A percentile compares a stretch with the other conserved stretches of the same genome.
Conservation (phyloP, 257 asterid species). For the Oldenlandia corymbosa region DNA sequence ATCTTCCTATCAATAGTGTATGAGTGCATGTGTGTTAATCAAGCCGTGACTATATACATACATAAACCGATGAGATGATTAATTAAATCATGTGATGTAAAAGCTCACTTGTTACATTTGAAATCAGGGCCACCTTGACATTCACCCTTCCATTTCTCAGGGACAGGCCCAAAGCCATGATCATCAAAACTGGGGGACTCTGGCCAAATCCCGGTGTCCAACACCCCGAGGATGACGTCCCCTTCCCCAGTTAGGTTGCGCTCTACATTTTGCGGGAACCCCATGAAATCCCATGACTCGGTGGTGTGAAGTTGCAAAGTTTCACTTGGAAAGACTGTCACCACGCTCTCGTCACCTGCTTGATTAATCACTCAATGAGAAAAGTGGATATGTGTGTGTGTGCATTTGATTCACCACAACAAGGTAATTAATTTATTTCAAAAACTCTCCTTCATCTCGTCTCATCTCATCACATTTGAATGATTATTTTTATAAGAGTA, state of each 20-base stretch:
- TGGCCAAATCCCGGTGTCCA: constrained; percentile 43
- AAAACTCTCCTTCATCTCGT: too few species aligned
- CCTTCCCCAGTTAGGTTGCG: constrained; percentile 30
- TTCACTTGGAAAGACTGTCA: constrained; percentile 25
- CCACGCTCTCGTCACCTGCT: neutral
- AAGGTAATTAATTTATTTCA: too few species aligned
- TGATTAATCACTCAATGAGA: neutral
- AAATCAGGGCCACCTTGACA: constrained; percentile 36
- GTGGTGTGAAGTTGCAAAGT: constrained; percentile 29
- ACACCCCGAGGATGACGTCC: constrained; percentile 33
- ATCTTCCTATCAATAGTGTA: neutral
- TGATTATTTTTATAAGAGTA: too few species aligned
- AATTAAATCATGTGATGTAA: neutral
- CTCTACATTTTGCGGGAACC: constrained; percentile 18
- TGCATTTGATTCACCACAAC: too few species aligned
- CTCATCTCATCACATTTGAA: too few species aligned
- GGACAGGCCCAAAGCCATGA: constrained; percentile 33
- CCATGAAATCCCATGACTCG: constrained; percentile 44
- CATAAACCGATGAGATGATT: too few species aligned
- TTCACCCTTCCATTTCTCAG: constrained; percentile 41
- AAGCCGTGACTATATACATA: too few species aligned
- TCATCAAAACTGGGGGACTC: constrained; percentile 36
- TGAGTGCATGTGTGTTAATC: too few species aligned
- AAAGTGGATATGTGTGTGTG: neutral
- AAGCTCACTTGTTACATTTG: constrained; percentile 38